Percentiles rank a stretch among this genome's conserved stretches.
Conservation (phyloP, 768 basidiomycete species). For the Scleroderma bovista region DNA sequence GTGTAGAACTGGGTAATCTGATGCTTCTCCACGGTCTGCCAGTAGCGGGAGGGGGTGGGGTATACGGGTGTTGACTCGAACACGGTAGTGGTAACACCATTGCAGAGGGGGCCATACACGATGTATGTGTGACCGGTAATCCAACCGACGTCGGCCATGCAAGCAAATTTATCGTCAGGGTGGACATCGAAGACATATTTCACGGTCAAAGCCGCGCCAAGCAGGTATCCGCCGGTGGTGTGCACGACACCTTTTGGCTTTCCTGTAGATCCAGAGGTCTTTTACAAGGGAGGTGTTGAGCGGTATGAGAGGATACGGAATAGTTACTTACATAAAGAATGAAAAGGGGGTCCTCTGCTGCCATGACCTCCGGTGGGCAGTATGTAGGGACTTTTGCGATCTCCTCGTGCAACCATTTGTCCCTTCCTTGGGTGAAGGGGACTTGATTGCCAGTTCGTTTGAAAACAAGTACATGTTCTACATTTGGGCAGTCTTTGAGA, state of each 20-base stretch:
- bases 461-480: slow-evolving; percentile 89
- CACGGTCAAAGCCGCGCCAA: slow-evolving; percentile 86
- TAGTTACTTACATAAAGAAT: slow-evolving; percentile 86
- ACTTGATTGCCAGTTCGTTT: slow-evolving; percentile 81
- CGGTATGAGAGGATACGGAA: not conserved
- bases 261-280: slow-evolving; percentile 93
- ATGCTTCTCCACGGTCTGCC: slow-evolving; percentile 92
- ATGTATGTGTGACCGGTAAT: slow-evolving; percentile 98
- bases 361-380: slow-evolving; percentile 85
- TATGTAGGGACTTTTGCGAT: slow-evolving; percentile 75
- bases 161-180: slow-evolving; percentile 91
- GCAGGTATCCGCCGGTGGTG: slow-evolving; percentile 84
- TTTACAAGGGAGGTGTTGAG: slow-evolving; percentile 4
- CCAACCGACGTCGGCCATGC: slow-evolving; percentile 99
- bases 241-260: slow-evolving; percentile 98
- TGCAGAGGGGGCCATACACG: slow-evolving; percentile 89
- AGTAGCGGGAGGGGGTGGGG: slow-evolving; percentile 94
- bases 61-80: slow-evolving; percentile 98
- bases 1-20: slow-evolving; percentile 95
- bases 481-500: slow-evolving; percentile 73
- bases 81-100: slow-evolving; percentile 78
- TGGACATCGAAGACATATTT: slow-evolving; percentile 99
- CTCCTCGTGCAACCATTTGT: slow-evolving; percentile 98
- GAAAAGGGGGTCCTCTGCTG: slow-evolving; percentile 93
- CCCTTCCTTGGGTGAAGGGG: slow-evolving; percentile 76